Percentiles rank a stretch among this genome's conserved stretches.
These are phyloP conservation scores for Hyaloscypha hepaticicola DNA, from an alignment of 495 filamentous ascomycete species.

Conservation along the genomic window DNA sequence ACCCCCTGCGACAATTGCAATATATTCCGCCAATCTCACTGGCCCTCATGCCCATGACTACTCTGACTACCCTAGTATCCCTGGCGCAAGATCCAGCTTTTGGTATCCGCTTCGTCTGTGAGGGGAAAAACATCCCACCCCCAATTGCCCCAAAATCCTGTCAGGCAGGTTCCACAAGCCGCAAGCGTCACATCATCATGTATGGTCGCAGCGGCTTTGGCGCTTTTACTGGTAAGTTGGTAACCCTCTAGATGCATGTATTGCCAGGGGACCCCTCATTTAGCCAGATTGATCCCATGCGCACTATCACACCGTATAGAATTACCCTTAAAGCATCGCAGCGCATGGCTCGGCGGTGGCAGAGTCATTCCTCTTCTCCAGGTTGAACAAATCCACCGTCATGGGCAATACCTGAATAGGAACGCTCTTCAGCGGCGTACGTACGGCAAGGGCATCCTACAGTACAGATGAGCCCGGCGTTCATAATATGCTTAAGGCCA, in stretches of 20 bases:
- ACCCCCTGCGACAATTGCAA: background rate
- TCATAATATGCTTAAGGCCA: constrained; percentile 13
- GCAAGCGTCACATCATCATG: background rate
- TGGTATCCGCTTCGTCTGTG: background rate
- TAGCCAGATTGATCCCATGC: constrained; percentile 27
- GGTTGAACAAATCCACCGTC: constrained; percentile 16
- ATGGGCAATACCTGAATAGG: constrained; percentile 22
- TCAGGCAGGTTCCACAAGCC: background rate
- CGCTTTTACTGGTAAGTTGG: background rate
- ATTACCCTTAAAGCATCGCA: constrained; percentile 26
- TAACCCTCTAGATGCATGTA: constrained; percentile 8
- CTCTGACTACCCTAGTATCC: no score
- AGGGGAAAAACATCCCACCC: background rate
- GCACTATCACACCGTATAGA: constrained; percentile 24
- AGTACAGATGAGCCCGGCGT: constrained; percentile 6
- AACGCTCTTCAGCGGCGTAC: constrained; percentile 24
- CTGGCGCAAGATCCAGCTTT: background rate
- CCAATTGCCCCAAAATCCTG: background rate
- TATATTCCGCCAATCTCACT: background rate
- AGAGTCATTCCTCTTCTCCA: constrained; percentile 17
- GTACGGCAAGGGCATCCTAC: constrained; percentile 17
- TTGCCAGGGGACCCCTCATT: constrained; percentile 4
- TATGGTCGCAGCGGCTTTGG: background rate
- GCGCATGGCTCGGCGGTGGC: constrained; percentile 16
- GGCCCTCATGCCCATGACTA: background rate